These are phyloP conservation scores for Neophaeococcomyces aloes DNA, from an alignment of 2,329 filamentous ascomycete genomes.

Conservation along the genomic window DNA sequence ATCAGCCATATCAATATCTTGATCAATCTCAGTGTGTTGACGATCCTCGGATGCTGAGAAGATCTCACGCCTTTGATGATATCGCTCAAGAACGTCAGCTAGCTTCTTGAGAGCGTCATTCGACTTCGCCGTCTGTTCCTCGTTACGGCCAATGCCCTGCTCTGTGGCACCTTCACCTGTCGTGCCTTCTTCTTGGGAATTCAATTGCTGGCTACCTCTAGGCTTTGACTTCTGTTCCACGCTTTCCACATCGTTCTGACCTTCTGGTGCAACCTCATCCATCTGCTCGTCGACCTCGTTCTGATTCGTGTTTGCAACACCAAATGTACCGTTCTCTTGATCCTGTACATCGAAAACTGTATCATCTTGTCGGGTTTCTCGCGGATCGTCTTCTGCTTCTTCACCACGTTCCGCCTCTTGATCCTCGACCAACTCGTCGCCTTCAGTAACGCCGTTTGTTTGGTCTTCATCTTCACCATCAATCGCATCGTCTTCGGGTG, in stretches of 20 bases:
- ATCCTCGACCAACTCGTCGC: constrained; percentile 23
- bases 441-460: constrained; percentile 28
- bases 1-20: constrained; percentile 61
- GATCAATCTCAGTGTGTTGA: constrained; percentile 41
- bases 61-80: constrained; percentile 86
- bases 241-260: constrained; percentile 16
- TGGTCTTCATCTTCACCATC: constrained; percentile 27
- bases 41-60: constrained; percentile 47
- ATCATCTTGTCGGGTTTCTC: constrained; percentile 23
- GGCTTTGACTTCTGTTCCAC: constrained; percentile 15
- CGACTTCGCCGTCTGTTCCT: constrained; percentile 25
- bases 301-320: constrained; percentile 32
- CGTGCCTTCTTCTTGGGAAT: constrained; percentile 17
- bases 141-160: constrained; percentile 17
- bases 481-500: constrained; percentile 25
- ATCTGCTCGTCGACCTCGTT: constrained; percentile 29
- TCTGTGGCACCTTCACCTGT: constrained; percentile 17
- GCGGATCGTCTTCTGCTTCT: constrained; percentile 26
- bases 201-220: constrained; percentile 16
- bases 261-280: constrained; percentile 21
- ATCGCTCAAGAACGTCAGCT: constrained; percentile 82
- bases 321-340: constrained; percentile 35
- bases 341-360: constrained; percentile 37
- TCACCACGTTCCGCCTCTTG: constrained; percentile 31
- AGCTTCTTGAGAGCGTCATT: constrained; percentile 83